phyloP scores from a whole-genome alignment of 2,329 filamentous ascomycete genomes.

The Periglandula ipomoeae region DNA sequence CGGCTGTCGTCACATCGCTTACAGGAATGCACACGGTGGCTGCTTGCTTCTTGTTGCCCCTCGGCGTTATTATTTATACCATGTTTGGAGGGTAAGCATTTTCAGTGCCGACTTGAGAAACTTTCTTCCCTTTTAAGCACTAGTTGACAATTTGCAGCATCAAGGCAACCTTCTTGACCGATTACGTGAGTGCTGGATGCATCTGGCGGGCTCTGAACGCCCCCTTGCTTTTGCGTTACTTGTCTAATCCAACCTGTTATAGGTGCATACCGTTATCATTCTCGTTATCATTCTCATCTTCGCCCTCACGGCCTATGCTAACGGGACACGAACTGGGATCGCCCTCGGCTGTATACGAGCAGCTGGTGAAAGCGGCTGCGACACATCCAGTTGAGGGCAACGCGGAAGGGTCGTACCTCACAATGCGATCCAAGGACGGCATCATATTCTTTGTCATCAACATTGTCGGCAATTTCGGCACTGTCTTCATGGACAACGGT shows the following conservation, averaged over 20 bases:
- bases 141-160: constrained; percentile 23
- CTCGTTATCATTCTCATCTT: constrained; percentile 81
- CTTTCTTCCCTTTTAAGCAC: neutral
- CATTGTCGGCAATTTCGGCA: constrained; percentile 71
- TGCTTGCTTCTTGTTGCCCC: constrained; percentile 38
- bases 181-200: constrained; percentile 45
- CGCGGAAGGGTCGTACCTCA: constrained; percentile 71
- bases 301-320: constrained; percentile 71
- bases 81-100: constrained; percentile 50
- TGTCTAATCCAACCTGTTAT: neutral
- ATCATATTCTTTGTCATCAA: constrained; percentile 90
- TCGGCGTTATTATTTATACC: constrained; percentile 57
- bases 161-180: constrained; percentile 80
- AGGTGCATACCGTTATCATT: constrained; percentile 63
- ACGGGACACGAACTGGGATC: constrained; percentile 62
- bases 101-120: neutral
- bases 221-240: neutral
- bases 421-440: constrained; percentile 63
- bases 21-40: constrained; percentile 52
- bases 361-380: constrained; percentile 57
- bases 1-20: constrained; percentile 41
- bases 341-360: constrained; percentile 67
- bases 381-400: constrained; percentile 72
- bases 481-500: constrained; percentile 76
- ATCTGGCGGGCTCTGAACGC: neutral